Evolutionary conservation across 768 basidiomycete species (phyloP).

Genomic region (Tricholoma saponaceum): DNA sequence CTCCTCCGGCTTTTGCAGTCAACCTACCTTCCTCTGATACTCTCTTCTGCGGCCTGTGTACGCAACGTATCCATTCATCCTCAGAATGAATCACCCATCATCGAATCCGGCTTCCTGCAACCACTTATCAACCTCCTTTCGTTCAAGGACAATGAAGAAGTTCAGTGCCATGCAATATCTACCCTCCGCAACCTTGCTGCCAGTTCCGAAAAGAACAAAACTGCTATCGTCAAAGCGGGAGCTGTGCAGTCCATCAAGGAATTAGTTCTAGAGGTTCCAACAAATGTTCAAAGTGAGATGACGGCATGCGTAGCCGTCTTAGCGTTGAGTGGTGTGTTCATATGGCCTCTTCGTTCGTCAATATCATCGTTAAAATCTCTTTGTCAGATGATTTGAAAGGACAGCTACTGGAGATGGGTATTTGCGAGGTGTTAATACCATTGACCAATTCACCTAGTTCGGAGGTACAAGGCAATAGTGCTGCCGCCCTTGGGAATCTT

Average conservation of each 20-base stretch:
- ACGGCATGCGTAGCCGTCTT: constrained; percentile 97
- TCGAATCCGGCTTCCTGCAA: constrained; percentile 95
- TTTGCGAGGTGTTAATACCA: constrained; percentile 96
- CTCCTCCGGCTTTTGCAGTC: constrained; percentile 94
- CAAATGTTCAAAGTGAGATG: constrained; percentile 99
- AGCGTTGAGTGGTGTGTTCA: constrained; percentile 80
- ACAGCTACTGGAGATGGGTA: constrained; percentile 95
- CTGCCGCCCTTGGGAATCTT: constrained; percentile 94
- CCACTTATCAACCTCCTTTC: constrained; percentile 94
- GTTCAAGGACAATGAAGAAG: constrained; percentile 99
- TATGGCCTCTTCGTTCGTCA: neutral
- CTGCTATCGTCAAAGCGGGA: constrained; percentile 95
- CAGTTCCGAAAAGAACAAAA: constrained; percentile 96
- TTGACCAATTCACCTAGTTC: constrained; percentile 94
- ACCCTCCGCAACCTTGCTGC: constrained; percentile 96
- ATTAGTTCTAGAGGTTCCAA: constrained; percentile 88
- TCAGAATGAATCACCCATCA: constrained; percentile 97
- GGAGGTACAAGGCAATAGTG: constrained; percentile 98
- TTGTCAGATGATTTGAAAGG: constrained; percentile 90
- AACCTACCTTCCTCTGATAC: constrained; percentile 94
- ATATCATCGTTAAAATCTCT: constrained; percentile 3
- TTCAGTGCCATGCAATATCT: constrained; percentile 98
- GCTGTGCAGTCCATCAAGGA: constrained; percentile 97
- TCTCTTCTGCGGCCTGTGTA: constrained; percentile 97
- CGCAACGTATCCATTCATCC: constrained; percentile 99